Conservation (phyloP, 371 early-diverging fungal genomes). For the Mortierella sp. region DNA sequence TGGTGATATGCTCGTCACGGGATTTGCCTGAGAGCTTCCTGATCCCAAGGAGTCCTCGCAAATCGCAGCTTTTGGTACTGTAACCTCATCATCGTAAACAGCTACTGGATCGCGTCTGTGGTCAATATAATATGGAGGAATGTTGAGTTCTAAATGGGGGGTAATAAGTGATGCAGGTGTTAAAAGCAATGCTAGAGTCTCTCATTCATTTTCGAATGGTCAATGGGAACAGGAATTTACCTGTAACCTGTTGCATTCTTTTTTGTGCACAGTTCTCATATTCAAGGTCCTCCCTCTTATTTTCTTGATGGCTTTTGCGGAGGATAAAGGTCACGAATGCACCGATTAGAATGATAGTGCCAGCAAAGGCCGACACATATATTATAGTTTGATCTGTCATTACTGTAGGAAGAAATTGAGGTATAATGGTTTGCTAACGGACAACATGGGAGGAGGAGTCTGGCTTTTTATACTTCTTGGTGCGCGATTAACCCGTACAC, state of each 20-base stretch:
- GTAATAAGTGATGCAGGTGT: neutral
- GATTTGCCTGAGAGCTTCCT: neutral
- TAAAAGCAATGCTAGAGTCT: neutral
- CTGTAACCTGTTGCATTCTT: slow-evolving; percentile 6
- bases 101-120: slow-evolving; percentile 33
- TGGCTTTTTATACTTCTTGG: neutral
- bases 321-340: slow-evolving; percentile 9
- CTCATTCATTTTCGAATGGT: neutral
- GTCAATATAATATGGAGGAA: slow-evolving; percentile 42
- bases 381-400: slow-evolving; percentile 14
- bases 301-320: neutral
- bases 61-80: neutral
- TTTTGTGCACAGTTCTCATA: neutral
- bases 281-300: neutral
- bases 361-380: slow-evolving; percentile 20
- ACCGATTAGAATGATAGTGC: slow-evolving; percentile 10
- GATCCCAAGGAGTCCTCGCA: neutral
- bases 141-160: slow-evolving; percentile 13
- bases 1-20: neutral
- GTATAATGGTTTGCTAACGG: neutral
- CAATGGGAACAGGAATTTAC: neutral
- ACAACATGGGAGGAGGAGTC: neutral
- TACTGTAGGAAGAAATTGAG: neutral
- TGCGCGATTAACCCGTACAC: neutral
- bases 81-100: slow-evolving; percentile 19